Base-by-base conservation (phyloP, 108 stramenopile genomes). In the Bacterosira constricta region DNA sequence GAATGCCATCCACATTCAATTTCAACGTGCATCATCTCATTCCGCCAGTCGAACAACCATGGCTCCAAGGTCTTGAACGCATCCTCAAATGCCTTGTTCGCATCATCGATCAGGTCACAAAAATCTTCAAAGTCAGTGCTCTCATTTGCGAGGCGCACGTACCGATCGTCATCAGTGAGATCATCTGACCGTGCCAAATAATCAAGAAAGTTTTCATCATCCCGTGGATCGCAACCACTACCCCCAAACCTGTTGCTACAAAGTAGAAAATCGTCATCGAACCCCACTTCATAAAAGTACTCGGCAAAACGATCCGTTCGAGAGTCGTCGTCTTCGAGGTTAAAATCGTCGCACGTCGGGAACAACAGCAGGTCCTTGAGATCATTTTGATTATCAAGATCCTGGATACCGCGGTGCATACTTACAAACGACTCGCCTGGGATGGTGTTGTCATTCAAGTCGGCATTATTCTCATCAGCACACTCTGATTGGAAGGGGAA, bases 121-220 rank as follows among this genome's bases (percentile, higher is more conserved):
- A 75, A 75, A 44, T 75, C 73, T 18, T 66, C 49, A 52, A 75
- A 75, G 58, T 75, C 73, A 23, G 66, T 36, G 36, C 73, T 75
- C 13, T 66, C 37, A 13, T 27, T 35, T 52, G 73, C 73, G 11
- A 75, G 41, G 30, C 11, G 9, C n/a, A 75, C 17, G 17, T 59
- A 57, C 17, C 58, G 64, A 59, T 60, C 59, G 20, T 60, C 65
- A 60, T 53, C 42, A 17, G 20, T 29, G 32, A 54, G 58, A 53
- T 66, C 56, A 30, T 38, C 6, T 50, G 51, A 31, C 1, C 35
- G 12, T 0, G 35, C 30, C 2, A 54, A 23, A 36, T 21, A 39
- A 10, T n/a, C 27, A 11, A 75, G 56, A 38, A 75, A 75, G 42
- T 60, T 39, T 50, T 66, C 56, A 31, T 75, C 73, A 37, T 34